Base-by-base conservation (phyloP, 805 yeast species). In the Lachancea kluyveri region DNA sequence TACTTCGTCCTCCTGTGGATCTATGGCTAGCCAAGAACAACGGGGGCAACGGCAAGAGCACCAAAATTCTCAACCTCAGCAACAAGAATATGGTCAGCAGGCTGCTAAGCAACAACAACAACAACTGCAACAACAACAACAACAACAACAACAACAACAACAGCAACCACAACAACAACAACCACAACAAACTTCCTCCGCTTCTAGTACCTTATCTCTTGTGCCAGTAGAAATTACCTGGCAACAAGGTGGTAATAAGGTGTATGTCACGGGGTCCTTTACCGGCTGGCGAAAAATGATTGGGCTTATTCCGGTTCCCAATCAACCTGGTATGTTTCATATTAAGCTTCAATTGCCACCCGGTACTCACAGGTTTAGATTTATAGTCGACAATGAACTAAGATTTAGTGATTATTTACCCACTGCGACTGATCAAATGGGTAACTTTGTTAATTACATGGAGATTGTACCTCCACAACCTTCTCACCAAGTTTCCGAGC, bases 251-350 rank as follows among this genome's bases (percentile, higher is more conserved):
- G 98, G 98, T 39, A 74, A 74, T 30, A 83, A 83, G 48, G 97
- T 92, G 2, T 92, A 87, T 56, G 95, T 90, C 9, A 92, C 96
- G 21, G 98, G 98, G 30, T 83, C 96, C 1, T 90, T 90, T 60
- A 92, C 98, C 0, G 96, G 95, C 3, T 92, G 98, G 97, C 69
- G 96, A 45, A 90, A 88, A 60, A 90, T 92, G 97, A 88, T 90
- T 51, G 94, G 94, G 23, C 64, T 92, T 47, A 70, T 70, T 18
- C 60, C 64, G 7, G 60, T 59, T 9, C 45, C 54, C 5, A 53
- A 50, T 18, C 56, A 54, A 18, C 59, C 57, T 4, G 56, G 55
- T 8, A 22, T 52, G 3, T 79, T 79, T 47, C 66, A 75, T 26
- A 80, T 85, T 16, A 79, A 82, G 31, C 64, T 85, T 30, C 83